Evolutionary conservation across 2,329 filamentous ascomycete genomes (phyloP), one percentile per base, ranked within the genome.

Genomic region (Emergomyces orientalis): DNA sequence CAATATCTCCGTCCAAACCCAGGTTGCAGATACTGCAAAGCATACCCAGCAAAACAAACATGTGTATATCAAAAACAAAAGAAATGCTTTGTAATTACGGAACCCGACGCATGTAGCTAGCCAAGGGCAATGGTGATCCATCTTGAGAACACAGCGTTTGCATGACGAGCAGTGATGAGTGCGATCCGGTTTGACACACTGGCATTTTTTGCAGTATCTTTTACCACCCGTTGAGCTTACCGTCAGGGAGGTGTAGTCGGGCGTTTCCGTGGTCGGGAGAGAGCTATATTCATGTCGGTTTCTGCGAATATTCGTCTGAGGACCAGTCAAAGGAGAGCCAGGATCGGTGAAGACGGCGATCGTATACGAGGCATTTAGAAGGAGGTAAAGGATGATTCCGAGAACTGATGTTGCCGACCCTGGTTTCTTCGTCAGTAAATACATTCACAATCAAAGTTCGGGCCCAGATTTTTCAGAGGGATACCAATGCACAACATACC

Each of bases 81-180:
- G 75, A 73, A 99, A 99, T 0, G 92, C 84, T 78, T 99, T 99
- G 81, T 97, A 95, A 77, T 99, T 99, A 72, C 86, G 86, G 67
- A 99, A 80, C 25, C 94, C 94, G 64, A 99, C 89, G 75, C 94
- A 99, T 3, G 91, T 96, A 34, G 94, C 93, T 59, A 99, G 83
- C 94, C 94, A 99, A 19, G 94, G 94, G 74, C 94, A 99, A 78
- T 99, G 94, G 75, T 99, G 94, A 74, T 99, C 94, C 94, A 99
- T 99, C 81, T 99, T 99, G 75, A 99, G 82, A 32, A 99, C 92
- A 75, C 94, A 99, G 71, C 89, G 88, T 68, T 88, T 86, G 78
- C 94, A 99, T 3, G 91, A 95, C 13, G 91, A 96, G 82, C 94
- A 99, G 79, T 99, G 94, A 76, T 99, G 94, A 39, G 93, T 87